Base-by-base conservation (phyloP, 345 rosid genomes). In the Nephelium lappaceum region DNA sequence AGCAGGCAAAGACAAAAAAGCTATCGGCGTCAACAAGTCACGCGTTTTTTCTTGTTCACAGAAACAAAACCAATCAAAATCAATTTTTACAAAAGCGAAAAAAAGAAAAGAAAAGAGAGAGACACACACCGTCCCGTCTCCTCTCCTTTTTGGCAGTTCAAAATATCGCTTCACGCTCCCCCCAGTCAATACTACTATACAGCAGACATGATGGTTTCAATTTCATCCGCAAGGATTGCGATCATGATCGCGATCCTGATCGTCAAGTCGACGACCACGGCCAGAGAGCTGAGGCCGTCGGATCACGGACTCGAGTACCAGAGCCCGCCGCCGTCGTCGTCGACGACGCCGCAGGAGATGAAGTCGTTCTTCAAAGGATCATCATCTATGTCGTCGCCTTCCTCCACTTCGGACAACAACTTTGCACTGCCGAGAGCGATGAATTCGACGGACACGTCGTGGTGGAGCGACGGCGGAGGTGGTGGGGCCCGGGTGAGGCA, bases 291-390 rank as follows among this genome's bases (percentile, higher is more conserved):
- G 47, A 87, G 97, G 15, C 95, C 97, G 23, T 85, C 95, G 0
- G 88, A 91, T 69, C 97, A 93, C 81, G 97, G 97, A 6, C 87
- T 91, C 36, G 91, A 78, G 75, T 86, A 84, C 84, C 90, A 86
- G 79, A 69, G 77, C 5, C 89, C 92, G 2, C 90, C 79, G 42
- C 11, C 79, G 42, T 11, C 65, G n/a, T n/a, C 65, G 63, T 39
- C 69, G 43, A 81, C 83, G 42, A 27, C 72, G 0, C 70, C 90
- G 16, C 84, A 92, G 64, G 85, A 78, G 27, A 86, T 89, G 93
- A 83, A 77, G 81, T 78, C 89, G 0, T 93, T 89, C 85, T 93
- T 93, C 78, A 78, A 81, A 64, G 57, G 67, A 25, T 16, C 74
- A 2, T 77, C 84, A 11, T 51, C 85, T 5, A 69, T 86, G 0